Evolutionary conservation across 1,284 basidiomycete species (phyloP), one percentile per base, ranked within the genome.

Genomic region (Leccinum angustisporum): DNA sequence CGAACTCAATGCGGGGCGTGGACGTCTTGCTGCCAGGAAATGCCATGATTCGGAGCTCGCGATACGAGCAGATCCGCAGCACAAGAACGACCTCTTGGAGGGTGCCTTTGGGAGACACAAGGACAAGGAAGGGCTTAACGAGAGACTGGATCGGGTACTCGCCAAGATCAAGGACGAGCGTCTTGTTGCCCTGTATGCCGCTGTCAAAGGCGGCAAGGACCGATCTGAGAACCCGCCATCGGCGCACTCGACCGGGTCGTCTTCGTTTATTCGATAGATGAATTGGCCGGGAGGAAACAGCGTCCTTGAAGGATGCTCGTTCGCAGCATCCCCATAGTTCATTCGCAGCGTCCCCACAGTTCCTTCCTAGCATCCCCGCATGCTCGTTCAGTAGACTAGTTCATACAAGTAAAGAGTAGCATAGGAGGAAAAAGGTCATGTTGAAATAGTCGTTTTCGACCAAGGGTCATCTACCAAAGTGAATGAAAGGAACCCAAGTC

Each of bases 1-100:
- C 25, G 25, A 25, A 25, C 25, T 25, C 25, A 4, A 1, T 25
- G 25, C 3, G 25, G 25, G 25, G 25, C 25, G 25, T 25, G 25
- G 25, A 25, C 25, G 85, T 98, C 14, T 76, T 93, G 4, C 79
- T 97, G 6, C 90, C 92, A 6, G 91, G 93, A 16, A 90, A 91
- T 66, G 91, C 86, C 0, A 86, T 91, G 68, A 83, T 98, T n/a
- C 89, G 95, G 25, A 95, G 91, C 68, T 86, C 91, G 3, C 82
- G 92, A 16, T 85, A 25, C 25, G 25, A 25, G 25, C 25, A 25
- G 25, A 25, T 0, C 69, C 63, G 1, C n/a, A 33, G 21, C 74
- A 77, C 46, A 79, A 81, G 66, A 80, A 80, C 40, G 91, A 93
- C 72, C 77, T 92, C 7, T 75, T 94, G 33, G 87, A 87, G 66